Evolutionary conservation across 2,329 filamentous ascomycete species (phyloP).

Genomic region (Apiospora sp.): DNA sequence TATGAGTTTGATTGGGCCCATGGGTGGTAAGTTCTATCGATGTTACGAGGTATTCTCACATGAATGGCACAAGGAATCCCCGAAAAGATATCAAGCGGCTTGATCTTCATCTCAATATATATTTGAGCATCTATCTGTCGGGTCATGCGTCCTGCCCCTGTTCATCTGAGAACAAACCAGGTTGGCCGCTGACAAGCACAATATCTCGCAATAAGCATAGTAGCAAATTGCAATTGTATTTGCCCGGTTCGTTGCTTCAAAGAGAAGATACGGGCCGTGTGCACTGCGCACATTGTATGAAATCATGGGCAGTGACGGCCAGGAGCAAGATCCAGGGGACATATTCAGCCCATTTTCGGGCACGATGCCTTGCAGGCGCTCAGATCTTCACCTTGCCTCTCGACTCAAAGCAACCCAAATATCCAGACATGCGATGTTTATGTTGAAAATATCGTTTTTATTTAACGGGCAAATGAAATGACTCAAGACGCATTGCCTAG

Average conservation of each 20-base stretch:
- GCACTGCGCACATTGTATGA: not conserved
- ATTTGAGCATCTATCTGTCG: slow-evolving; percentile 3
- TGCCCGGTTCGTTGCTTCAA: not conserved
- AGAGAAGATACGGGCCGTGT: not conserved
- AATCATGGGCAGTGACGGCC: not conserved
- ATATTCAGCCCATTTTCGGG: not conserved
- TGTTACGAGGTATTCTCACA: not conserved
- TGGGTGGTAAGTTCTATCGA: not conserved
- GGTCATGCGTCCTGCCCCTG: not conserved
- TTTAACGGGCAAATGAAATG: not conserved
- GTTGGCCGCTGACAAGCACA: not conserved
- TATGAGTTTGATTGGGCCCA: not conserved
- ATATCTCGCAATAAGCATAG: not conserved
- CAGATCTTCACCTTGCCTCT: not conserved
- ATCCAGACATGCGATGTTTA: slow-evolving; percentile 18
- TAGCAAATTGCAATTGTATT: not conserved
- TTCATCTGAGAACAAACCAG: not conserved
- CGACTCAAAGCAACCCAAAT: slow-evolving; percentile 14
- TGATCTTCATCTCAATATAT: not conserved
- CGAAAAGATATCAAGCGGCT: not conserved
- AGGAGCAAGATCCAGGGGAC: not conserved
- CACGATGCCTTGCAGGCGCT: not conserved
- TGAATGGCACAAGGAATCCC: not conserved
- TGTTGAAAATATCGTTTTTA: slow-evolving; percentile 9
- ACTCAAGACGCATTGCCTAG: slow-evolving; percentile 39